These are phyloP conservation scores for Lyophyllum decastes DNA, from an alignment of 768 basidiomycete genomes.

Conservation along the genomic window DNA sequence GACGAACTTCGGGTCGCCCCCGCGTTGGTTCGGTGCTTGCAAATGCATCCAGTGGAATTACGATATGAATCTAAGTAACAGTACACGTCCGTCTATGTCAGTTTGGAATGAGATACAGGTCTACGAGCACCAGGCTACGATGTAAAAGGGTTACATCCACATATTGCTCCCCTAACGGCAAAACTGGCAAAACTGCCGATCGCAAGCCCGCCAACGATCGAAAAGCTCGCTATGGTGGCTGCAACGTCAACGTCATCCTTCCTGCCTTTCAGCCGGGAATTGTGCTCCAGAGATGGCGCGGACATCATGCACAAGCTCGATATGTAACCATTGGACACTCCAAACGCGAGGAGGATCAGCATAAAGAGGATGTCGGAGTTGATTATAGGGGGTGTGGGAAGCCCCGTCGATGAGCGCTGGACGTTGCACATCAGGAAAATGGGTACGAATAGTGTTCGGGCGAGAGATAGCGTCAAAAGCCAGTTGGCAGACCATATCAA, in stretches of 20 bases:
- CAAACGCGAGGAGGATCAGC: slow-evolving; percentile 70
- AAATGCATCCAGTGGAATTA: background rate
- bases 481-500: slow-evolving; percentile 69
- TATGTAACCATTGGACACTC: slow-evolving; percentile 81
- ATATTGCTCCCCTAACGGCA: slow-evolving; percentile 68
- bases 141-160: slow-evolving; percentile 74
- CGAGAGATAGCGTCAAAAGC: slow-evolving; percentile 62
- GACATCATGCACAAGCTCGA: slow-evolving; percentile 81
- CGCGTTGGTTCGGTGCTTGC: background rate
- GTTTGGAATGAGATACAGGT: background rate
- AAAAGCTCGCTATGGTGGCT: slow-evolving; percentile 80
- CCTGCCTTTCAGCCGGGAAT: slow-evolving; percentile 66
- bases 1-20: background rate
- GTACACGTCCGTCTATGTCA: background rate
- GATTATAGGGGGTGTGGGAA: slow-evolving; percentile 51
- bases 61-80: background rate
- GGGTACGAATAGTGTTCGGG: slow-evolving; percentile 82
- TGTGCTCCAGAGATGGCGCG: slow-evolving; percentile 79
- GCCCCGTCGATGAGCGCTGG: slow-evolving; percentile 41
- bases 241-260: slow-evolving; percentile 84
- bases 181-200: slow-evolving; percentile 82
- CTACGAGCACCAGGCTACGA: background rate
- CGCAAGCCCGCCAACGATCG: slow-evolving; percentile 72
- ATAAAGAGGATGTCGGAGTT: slow-evolving; percentile 79
- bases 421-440: slow-evolving; percentile 90